A percentile compares a stretch with the other conserved stretches of the same genome.
phyloP scores from a whole-genome alignment of 768 basidiomycete species.

The Coprinopsis strossmayeri region DNA sequence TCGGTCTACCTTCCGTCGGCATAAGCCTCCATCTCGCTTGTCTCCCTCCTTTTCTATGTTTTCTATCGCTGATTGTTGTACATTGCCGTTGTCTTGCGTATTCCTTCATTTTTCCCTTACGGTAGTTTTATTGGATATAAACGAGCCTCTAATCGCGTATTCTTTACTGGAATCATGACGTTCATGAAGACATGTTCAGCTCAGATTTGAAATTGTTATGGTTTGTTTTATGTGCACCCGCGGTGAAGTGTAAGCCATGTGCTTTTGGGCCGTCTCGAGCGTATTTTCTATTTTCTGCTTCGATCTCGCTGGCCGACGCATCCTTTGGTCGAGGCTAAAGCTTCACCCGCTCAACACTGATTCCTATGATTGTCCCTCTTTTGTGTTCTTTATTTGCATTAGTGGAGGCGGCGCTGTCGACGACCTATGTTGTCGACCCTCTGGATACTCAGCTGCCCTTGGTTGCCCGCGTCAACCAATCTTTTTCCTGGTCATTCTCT shows the following conservation, averaged over 20 bases:
- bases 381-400: constrained; percentile 36
- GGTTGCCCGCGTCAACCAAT: constrained; percentile 60
- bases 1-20: constrained; percentile 42
- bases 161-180: neutral
- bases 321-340: constrained; percentile 30
- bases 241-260: neutral
- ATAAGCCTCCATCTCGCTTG: too few relatives aligned
- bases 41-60: constrained; percentile 12
- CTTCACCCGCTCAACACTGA: constrained; percentile 41
- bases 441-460: constrained; percentile 69
- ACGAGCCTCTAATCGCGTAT: neutral
- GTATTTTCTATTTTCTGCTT: constrained; percentile 11
- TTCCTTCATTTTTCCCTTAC: constrained; percentile 5
- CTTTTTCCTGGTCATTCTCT: constrained; percentile 68
- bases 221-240: constrained; percentile 9
- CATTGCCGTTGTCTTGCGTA: constrained; percentile 10
- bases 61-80: constrained; percentile 11
- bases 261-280: neutral
- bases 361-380: constrained; percentile 61
- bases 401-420: constrained; percentile 30
- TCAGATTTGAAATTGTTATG: constrained; percentile 8
- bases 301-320: constrained; percentile 59
- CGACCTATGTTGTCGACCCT: constrained; percentile 51
- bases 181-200: neutral
- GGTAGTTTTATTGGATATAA: constrained; percentile 2